Evolutionary conservation across 148 eudicot genomes (phyloP), one percentile per base, ranked within the genome.

Genomic region (Oxyria digyna): DNA sequence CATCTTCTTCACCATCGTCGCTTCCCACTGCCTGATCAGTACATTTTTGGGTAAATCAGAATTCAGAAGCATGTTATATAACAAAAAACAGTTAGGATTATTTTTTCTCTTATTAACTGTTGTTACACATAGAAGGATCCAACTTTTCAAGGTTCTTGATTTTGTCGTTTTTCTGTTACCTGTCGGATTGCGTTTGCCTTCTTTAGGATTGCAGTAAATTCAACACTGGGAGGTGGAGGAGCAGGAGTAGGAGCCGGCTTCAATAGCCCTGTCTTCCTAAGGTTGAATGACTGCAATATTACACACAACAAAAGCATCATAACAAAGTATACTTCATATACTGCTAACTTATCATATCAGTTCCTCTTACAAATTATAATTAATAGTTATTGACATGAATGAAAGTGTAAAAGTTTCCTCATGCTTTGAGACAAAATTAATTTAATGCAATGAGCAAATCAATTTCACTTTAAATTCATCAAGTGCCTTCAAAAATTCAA

Each of bases 101-200:
- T 38, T 1, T 2, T 38, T 38, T 38, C 8, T 5, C 41, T 5
- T 10, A 4, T 38, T 8, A 38, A 38, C 41, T 38, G 8, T 38
- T 38, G 41, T 4, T 38, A 38, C 9, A 38, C 50, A 45, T n/a
- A n/a, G n/a, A 20, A 45, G 17, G 20, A 45, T 45, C 18, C 18
- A 45, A 45, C 4, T 17, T 45, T 15, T 45, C 21, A 15, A 4
- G 50, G 20, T 45, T 45, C 50, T 14, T 15, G 69, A 13, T 21
- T 1, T 67, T 67, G 27, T 41, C 18, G 24, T 21, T 67, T 41
- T 38, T 17, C 23, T 57, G 62, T 33, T 77, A 78, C 99, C 99
- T 85, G 86, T 75, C 99, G 96, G 71, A 95, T 91, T 66, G 93
- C 91, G 71, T 79, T 85, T 37, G 97, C 99, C 84, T 91, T 95